phyloP scores from a whole-genome alignment of 805 yeast species.

The Blastobotrys chiropterorum region DNA sequence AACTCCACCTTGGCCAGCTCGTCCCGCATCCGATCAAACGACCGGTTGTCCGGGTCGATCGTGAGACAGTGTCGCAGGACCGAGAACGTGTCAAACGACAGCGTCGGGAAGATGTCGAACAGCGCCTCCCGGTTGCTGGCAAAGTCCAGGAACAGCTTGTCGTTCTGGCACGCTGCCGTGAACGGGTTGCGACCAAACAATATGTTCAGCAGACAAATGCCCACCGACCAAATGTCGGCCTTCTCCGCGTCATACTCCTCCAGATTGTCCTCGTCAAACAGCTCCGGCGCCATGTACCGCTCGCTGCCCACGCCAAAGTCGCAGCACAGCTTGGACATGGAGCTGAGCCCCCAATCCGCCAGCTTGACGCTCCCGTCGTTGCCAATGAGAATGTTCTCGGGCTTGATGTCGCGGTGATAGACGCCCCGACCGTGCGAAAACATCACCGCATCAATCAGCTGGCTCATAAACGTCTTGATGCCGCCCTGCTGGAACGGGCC shows the following conservation, averaged over 20 bases:
- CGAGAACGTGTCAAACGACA: slow-evolving; percentile 82
- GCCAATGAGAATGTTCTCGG: slow-evolving; percentile 80
- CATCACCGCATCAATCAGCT: slow-evolving; percentile 68
- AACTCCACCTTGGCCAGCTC: slow-evolving; percentile 56
- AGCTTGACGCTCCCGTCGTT: slow-evolving; percentile 50
- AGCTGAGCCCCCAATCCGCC: slow-evolving; percentile 89
- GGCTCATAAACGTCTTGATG: slow-evolving; percentile 48
- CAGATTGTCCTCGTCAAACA: slow-evolving; percentile 50
- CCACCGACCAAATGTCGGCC: slow-evolving; percentile 86
- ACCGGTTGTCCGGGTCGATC: slow-evolving; percentile 82
- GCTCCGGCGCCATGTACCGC: slow-evolving; percentile 92
- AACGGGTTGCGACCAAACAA: slow-evolving; percentile 90
- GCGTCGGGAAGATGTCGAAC: slow-evolving; percentile 84
- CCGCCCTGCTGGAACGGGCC: slow-evolving; percentile 43
- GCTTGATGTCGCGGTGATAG: slow-evolving; percentile 91
- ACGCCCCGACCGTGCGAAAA: slow-evolving; percentile 80
- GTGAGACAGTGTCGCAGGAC: slow-evolving; percentile 73
- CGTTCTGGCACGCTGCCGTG: slow-evolving; percentile 70
- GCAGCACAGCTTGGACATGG: slow-evolving; percentile 49
- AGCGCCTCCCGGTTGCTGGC: slow-evolving; percentile 82
- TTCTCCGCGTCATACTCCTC: slow-evolving; percentile 65
- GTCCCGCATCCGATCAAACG: slow-evolving; percentile 50
- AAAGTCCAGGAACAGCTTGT: slow-evolving; percentile 77
- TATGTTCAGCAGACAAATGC: slow-evolving; percentile 72
- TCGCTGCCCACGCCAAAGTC: slow-evolving; percentile 87